Base-by-base conservation (phyloP, 331 rosid genomes). In the Acacia concinna region DNA sequence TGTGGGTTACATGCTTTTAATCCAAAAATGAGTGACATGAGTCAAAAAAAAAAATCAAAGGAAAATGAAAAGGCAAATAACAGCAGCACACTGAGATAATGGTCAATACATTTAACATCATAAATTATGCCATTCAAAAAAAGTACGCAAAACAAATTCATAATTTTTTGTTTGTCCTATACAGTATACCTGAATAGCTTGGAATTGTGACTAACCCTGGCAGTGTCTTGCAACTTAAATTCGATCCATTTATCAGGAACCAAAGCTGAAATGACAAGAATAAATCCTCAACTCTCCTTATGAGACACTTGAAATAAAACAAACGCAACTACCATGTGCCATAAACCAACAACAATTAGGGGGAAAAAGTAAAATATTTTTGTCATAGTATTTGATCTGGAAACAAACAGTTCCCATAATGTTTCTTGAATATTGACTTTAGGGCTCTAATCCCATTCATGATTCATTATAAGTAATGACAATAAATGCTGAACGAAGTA, bases 201-300 rank as follows among this genome's bases (percentile, higher is more conserved):
- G 54, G 95, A 83, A 80, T 93, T 88, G 81, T 96, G 97, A 89
- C 91, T 90, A 81, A 96, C 98, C 84, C 97, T 86, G 63, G 98
- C 97, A 76, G 93, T 85, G 87, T 91, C 97, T 88, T 93, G 97
- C 89, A 96, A 79, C 97, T 90, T 90, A 85, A 96, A 96, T 85
- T 91, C 92, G 62, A 87, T 18, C 99, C 97, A 96, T 74, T 86
- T 90, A 76, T 91, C 82, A 9, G 99, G 88, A 72, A 68, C 78
- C 23, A 96, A 93, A 0, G 97, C 99, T 93, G 97, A 74, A 87
- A 84, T 77, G 66, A 65, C 57, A 51, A 41, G 17, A 63, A 28
- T 56, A 69, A 27, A 9, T 54, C 18, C 66, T 71, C 32, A 75
- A 43, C 68, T 57, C 37, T 54, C 14, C 59, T 31, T 6, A 8